Evolutionary conservation across 345 rosid species (phyloP), one percentile per base, ranked within the genome.

Genomic region (Psidium guajava): DNA sequence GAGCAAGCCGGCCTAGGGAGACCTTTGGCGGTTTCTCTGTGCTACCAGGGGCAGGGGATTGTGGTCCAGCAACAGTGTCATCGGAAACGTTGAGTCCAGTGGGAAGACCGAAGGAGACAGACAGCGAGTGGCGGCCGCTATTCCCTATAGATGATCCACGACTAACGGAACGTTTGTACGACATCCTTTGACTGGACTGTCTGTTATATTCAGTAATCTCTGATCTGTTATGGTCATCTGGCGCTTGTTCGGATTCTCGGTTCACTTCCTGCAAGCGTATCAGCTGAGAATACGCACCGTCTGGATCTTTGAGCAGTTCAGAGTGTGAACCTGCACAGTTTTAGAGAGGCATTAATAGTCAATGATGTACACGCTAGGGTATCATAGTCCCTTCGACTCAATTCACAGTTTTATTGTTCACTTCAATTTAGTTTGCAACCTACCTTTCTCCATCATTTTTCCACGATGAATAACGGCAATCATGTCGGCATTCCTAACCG

Each of bases 271-370:
- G 98, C 75, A 95, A 88, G n/a, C 89, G 94, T 81, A 94, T 91
- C 25, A 96, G 95, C 87, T 94, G 98, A 83, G 98, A 91, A 86
- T 94, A 95, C 11, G 98, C 97, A 87, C 99, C 96, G 16, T 92
- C 93, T 7, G 95, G 93, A 88, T 96, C 96, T 88, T 57, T n/a
- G 27, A 94, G 77, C 56, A 95, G 91, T 85, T 94, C 93, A 8
- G 90, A 87, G 87, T 96, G 99, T 32, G 95, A 89, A 25, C 98
- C 95, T 93, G 88, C 64, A 36, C 77, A 69, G 25, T 18, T 32
- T 69, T 69, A 36, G 77, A 69, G 57, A 18, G 47, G 24, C 57
- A 16, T 82, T 52, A 69, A 69, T 18, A 11, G 24, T 69, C 77
- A 36, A 69, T 32, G 24, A 16, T 32, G 77, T 32, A 36, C 77